Evolutionary conservation across 2,329 filamentous ascomycete species (phyloP), one percentile per base, ranked within the genome.

Genomic region (Metarhizium humberi): DNA sequence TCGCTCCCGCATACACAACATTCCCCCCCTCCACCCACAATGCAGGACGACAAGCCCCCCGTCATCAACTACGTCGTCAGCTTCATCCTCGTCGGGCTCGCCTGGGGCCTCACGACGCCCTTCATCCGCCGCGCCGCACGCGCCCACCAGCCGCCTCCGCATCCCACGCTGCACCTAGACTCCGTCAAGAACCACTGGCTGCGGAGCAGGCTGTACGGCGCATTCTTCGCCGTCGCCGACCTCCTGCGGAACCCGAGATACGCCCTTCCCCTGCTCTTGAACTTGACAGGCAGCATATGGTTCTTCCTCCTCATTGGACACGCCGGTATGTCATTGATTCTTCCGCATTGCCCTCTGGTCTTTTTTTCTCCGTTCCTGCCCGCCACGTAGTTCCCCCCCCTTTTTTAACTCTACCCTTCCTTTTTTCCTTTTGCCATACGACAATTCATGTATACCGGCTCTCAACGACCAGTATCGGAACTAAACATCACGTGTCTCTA

Each of bases 271-370:
- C 72, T 97, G 62, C 73, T 96, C 53, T 72, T 96, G 56, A 97
- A 97, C 68, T 73, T 97, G 53, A 96, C 92, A 3, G 92, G 92
- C 34, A 95, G 90, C 66, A 80, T 96, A 55, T 97, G 92, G 92
- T 97, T 97, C 73, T 97, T 97, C 64, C 72, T 97, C 62, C 76
- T 97, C 60, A 92, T 97, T 72, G 92, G 92, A 6, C 84, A 94
- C 69, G 92, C 92, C 64, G 91, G 91, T 95, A 72, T 25, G 25
- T 4, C 25, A 25, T 25, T 25, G 25, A 25, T 25, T 25, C 25
- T 25, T 4, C 25, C 3, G 1, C 25, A 25, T 25, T 25, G 25
- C 25, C 25, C 3, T 25, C 25, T 25, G 25, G 25, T 25, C 1
- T 4, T 25, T 25, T 25, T 25, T 40, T 55, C 47, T 42, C 20